Evolutionary conservation across 495 filamentous ascomycete genomes (phyloP).

Genomic region (Arthonia radiata): DNA sequence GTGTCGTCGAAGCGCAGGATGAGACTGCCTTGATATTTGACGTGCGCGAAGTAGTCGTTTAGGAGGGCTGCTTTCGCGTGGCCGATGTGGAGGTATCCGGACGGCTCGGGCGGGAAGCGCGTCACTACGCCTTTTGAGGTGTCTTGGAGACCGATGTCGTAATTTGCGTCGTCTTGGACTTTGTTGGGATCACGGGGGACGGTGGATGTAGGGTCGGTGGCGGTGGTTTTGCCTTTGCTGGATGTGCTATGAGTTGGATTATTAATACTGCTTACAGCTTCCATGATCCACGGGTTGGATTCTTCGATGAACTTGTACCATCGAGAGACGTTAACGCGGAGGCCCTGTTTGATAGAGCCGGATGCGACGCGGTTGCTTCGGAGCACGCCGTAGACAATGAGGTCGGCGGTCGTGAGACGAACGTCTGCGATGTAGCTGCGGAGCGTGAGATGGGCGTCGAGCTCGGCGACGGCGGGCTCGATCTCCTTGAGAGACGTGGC

Average conservation of each 20-base stretch:
- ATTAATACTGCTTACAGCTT: no score
- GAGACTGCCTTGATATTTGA: constrained; percentile 62
- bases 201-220: no score
- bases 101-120: constrained; percentile 87
- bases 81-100: constrained; percentile 85
- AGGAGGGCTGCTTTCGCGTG: constrained; percentile 83
- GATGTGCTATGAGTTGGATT: no score
- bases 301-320: constrained; percentile 83
- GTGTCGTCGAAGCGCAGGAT: constrained; percentile 80
- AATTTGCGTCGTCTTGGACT: constrained; percentile 37
- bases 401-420: constrained; percentile 50
- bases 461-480: constrained; percentile 44
- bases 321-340: constrained; percentile 51
- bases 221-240: no score
- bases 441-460: constrained; percentile 69
- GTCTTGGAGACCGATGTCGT: constrained; percentile 70
- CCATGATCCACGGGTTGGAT: constrained; percentile 39
- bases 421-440: constrained; percentile 75
- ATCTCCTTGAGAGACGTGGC: constrained; percentile 54
- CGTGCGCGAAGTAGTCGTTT: constrained; percentile 84
- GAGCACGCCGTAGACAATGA: constrained; percentile 62
- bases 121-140: constrained; percentile 84
- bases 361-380: constrained; percentile 67
- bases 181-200: constrained; percentile 36
- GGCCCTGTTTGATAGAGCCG: constrained; percentile 52